A percentile compares a stretch with the other conserved stretches of the same genome.
phyloP scores from a whole-genome alignment of 495 filamentous ascomycete genomes.

The Podospora appendiculata region DNA sequence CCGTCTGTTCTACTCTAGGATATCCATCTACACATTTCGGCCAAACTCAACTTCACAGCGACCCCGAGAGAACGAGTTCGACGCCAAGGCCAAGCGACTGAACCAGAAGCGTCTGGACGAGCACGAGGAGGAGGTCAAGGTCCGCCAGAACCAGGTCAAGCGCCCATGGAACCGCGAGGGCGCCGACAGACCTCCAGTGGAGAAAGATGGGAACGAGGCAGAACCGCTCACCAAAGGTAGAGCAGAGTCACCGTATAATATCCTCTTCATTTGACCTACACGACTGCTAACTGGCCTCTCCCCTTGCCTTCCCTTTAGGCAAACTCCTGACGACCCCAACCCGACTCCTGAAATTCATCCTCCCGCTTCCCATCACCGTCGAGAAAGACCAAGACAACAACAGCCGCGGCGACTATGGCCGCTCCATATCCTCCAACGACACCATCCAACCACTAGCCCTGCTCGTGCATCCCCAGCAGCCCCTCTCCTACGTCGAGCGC shows the following conservation, averaged over 20 bases:
- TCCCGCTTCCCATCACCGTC: slow-evolving; percentile 62
- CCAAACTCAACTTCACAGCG: too few species aligned
- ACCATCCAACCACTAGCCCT: slow-evolving; percentile 78
- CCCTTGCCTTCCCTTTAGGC: slow-evolving; percentile 36
- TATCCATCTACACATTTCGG: too few species aligned
- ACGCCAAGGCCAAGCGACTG: slow-evolving; percentile 27
- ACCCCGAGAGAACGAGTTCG: slow-evolving; percentile 7
- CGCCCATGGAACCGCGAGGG: slow-evolving; percentile 67
- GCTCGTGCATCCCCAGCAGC: slow-evolving; percentile 86
- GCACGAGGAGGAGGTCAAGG: slow-evolving; percentile 29
- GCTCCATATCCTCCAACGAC: slow-evolving; percentile 39
- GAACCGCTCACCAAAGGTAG: slow-evolving; percentile 60
- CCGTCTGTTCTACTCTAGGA: not conserved
- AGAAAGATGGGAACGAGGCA: slow-evolving; percentile 22
- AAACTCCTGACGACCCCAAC: slow-evolving; percentile 89
- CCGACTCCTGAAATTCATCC: slow-evolving; percentile 77
- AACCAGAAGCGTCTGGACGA: slow-evolving; percentile 29
- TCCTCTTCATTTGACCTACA: too few species aligned
- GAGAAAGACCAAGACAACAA: slow-evolving; percentile 46
- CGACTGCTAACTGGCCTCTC: too few species aligned
- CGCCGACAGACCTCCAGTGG: slow-evolving; percentile 48
- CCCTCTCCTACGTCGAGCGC: slow-evolving; percentile 84
- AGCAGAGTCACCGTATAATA: too few species aligned
- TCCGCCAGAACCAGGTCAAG: slow-evolving; percentile 24
- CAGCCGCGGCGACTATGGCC: slow-evolving; percentile 23